Conservation (phyloP, 2,329 filamentous ascomycete species). For the Chaetomiaceae sp. region DNA sequence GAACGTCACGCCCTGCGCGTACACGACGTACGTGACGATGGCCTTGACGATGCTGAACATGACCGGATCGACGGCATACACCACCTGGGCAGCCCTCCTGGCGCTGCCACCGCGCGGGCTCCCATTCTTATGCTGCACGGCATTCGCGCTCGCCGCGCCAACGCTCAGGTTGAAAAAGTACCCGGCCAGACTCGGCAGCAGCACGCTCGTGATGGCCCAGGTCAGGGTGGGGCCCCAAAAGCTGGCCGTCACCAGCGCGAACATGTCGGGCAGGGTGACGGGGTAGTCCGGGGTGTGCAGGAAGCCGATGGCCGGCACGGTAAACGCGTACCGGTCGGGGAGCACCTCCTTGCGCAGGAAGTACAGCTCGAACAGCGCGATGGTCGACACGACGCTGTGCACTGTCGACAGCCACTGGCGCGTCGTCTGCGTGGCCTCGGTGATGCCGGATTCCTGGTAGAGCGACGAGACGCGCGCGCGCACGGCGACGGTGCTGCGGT, state of each 20-base stretch:
- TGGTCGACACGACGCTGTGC: conserved; percentile 63
- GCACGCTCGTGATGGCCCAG: conserved; percentile 69
- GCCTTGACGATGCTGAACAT: conserved; percentile 89
- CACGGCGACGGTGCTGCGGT: conserved; percentile 63
- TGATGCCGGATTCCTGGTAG: conserved; percentile 63
- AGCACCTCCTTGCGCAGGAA: conserved; percentile 68
- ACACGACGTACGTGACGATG: conserved; percentile 75
- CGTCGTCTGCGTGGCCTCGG: conserved; percentile 59
- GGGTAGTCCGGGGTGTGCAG: conserved; percentile 55
- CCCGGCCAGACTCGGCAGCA: conserved; percentile 66
- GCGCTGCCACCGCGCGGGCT: neutral
- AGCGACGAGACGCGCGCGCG: conserved; percentile 61
- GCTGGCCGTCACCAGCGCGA: conserved; percentile 65
- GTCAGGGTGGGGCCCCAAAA: conserved; percentile 82
- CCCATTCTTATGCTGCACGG: conserved; percentile 36
- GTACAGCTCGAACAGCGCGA: conserved; percentile 65
- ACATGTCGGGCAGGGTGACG: conserved; percentile 74
- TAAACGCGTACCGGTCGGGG: conserved; percentile 66
- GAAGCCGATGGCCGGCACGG: conserved; percentile 58
- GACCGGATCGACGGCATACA: conserved; percentile 73
- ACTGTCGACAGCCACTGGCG: conserved; percentile 71
- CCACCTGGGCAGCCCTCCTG: conserved; percentile 27
- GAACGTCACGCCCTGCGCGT: conserved; percentile 61
- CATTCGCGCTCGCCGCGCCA: too few species aligned
- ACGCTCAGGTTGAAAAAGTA: conserved; percentile 96